A percentile compares a stretch with the other conserved stretches of the same genome.
Evolutionary conservation across 371 early-diverging fungal genomes (phyloP).

Genomic region (Catenaria anguillulae): DNA sequence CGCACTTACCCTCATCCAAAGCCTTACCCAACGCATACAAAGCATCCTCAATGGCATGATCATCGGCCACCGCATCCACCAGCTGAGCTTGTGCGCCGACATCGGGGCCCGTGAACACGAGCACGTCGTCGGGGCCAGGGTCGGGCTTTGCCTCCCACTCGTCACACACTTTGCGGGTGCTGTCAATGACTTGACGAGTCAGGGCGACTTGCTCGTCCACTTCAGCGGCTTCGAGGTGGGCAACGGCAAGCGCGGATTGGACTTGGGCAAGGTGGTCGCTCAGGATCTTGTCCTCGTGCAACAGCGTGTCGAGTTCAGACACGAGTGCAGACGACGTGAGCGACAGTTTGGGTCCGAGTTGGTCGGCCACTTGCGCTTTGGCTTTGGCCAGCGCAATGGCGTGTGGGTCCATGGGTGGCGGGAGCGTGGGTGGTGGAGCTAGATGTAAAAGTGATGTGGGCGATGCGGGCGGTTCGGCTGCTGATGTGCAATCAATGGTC

Average conservation of each 20-base stretch:
- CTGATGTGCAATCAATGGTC: no score
- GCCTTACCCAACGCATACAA: constrained; percentile 67
- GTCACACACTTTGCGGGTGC: no score
- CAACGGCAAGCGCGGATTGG: not conserved
- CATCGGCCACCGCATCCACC: constrained; percentile 71
- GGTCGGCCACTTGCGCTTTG: not conserved
- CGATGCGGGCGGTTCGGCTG: constrained; percentile 7
- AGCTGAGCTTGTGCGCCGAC: constrained; percentile 30
- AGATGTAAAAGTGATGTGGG: not conserved
- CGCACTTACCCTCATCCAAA: constrained; percentile 48
- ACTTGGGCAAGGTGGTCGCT: not conserved
- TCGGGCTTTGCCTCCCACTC: not conserved
- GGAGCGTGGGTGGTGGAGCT: constrained; percentile 7
- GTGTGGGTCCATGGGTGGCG: constrained; percentile 10
- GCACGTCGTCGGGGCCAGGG: constrained; percentile 39
- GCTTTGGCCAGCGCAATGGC: not conserved
- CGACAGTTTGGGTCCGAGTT: not conserved
- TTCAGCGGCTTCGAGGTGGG: no score
- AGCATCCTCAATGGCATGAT: constrained; percentile 79
- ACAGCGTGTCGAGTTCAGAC: not conserved
- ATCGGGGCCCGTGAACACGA: constrained; percentile 49
- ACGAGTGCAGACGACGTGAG: not conserved
- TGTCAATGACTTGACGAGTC: no score
- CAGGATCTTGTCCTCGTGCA: not conserved
- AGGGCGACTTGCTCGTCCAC: not conserved